Evolutionary conservation across 2,329 filamentous ascomycete species (phyloP), one percentile per base, ranked within the genome.

Genomic region (Fusarium neocosmosporiellum): DNA sequence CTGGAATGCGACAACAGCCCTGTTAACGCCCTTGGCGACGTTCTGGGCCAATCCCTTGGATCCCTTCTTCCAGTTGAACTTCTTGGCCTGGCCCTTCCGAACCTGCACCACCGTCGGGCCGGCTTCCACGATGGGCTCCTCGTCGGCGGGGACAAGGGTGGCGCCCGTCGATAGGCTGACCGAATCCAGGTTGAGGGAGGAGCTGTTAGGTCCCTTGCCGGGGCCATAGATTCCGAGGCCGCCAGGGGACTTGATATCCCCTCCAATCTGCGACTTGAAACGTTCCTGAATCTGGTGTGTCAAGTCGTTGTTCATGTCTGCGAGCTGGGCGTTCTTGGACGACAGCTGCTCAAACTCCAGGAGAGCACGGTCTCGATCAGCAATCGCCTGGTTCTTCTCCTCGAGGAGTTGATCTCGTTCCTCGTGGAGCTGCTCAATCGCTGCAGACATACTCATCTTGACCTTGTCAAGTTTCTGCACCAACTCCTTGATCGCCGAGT

Each of bases 11-110:
- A 92, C 92, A 67, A 98, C 97, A 7, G 95, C 95, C 63, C 95
- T 94, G 82, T 97, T 98, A 81, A 98, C 91, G 60, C 95, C 95
- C 85, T 98, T 98, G 69, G 93, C 93, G 59, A 98, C 93, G 79
- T 95, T 96, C 82, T 98, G 97, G 31, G 95, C 95, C 77, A 98
- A 92, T 64, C 94, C 95, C 83, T 97, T 96, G 41, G 94, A 94
- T 41, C 95, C 95, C 86, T 97, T 98, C 88, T 98, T 98, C 95
- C 96, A 98, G 84, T 98, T 98, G 84, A 98, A 98, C 82, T 98
- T 98, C 85, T 95, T 97, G 62, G 93, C 91, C 80, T 98, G 95
- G 33, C 93, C 95, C 84, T 98, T 98, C 77, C 95, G 91, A 71
- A 98, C 97, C 77, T 96, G 97, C 69, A 98, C 93, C 36, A 98